phyloP scores from a whole-genome alignment of 331 rosid species.

The Malus hybrid region DNA sequence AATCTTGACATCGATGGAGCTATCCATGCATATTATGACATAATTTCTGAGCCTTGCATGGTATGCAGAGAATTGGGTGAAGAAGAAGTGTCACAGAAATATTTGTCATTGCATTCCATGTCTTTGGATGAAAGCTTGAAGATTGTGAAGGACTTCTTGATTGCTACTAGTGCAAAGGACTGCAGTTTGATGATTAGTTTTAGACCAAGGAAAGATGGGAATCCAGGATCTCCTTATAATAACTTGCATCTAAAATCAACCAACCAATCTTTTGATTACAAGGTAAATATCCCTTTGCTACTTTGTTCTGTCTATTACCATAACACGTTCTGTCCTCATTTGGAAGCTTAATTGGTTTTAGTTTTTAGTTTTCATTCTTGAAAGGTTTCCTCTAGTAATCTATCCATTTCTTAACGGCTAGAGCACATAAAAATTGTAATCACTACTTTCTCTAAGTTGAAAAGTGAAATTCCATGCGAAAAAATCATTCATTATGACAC shows the following conservation, averaged over 20 bases:
- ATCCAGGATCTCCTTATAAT: conserved; percentile 30
- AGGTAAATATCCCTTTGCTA: conserved; percentile 37
- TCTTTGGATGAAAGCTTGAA: conserved; percentile 67
- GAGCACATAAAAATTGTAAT: neutral
- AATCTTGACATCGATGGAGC: conserved; percentile 85
- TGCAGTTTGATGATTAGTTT: conserved; percentile 86
- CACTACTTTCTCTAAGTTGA: neutral
- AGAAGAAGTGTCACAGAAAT: conserved; percentile 34
- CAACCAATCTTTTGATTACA: conserved; percentile 66
- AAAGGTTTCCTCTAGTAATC: neutral
- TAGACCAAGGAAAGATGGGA: conserved; percentile 44
- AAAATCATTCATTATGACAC: conserved; percentile 4
- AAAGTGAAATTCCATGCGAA: neutral
- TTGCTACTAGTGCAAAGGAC: conserved; percentile 93
- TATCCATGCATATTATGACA: conserved; percentile 78
- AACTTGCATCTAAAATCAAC: conserved; percentile 55
- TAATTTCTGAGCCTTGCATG: conserved; percentile 57
- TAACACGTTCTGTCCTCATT: neutral
- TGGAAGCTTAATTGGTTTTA: too few relatives aligned
- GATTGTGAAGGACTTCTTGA: conserved; percentile 61
- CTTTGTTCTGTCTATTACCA: neutral
- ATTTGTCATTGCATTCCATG: conserved; percentile 60
- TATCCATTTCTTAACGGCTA: neutral
- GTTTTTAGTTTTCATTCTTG: too few relatives aligned
- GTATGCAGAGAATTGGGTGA: conserved; percentile 47